Conservation (phyloP, 2,329 filamentous ascomycete species). For the Penicillium paneum region DNA sequence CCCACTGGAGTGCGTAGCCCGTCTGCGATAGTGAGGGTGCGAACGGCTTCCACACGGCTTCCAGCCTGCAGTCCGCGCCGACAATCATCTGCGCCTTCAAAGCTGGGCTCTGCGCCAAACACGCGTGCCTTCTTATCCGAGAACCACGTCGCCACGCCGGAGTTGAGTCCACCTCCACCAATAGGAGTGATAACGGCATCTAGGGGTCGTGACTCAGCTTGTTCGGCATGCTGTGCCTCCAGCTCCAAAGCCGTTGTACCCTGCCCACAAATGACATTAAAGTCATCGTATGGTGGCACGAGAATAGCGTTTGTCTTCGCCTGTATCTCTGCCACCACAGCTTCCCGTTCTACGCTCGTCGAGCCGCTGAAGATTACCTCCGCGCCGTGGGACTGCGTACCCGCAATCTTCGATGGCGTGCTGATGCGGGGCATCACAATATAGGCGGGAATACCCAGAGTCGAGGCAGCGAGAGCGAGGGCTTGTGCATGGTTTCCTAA, state of each 20-base stretch:
- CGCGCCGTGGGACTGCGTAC: constrained; percentile 74
- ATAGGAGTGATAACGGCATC: constrained; percentile 77
- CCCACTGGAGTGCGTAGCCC: constrained; percentile 83
- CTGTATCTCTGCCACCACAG: constrained; percentile 66
- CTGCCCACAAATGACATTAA: constrained; percentile 86
- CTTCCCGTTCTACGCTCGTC: constrained; percentile 77
- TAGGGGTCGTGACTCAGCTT: constrained; percentile 48
- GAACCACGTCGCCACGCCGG: constrained; percentile 72
- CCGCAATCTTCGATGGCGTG: constrained; percentile 80
- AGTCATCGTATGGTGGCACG: constrained; percentile 88
- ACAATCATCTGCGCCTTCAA: constrained; percentile 80
- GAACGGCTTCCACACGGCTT: constrained; percentile 64
- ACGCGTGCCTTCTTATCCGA: constrained; percentile 69
- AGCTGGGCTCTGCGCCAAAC: constrained; percentile 82
- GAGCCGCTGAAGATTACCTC: constrained; percentile 76
- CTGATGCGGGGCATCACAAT: constrained; percentile 92
- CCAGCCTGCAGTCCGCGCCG: constrained; percentile 66
- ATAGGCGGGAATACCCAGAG: constrained; percentile 70
- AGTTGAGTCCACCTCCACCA: constrained; percentile 84
- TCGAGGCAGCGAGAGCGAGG: constrained; percentile 75
- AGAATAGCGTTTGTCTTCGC: constrained; percentile 70
- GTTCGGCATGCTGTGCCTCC: constrained; percentile 64
- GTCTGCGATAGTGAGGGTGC: constrained; percentile 79
- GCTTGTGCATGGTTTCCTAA: constrained; percentile 93
- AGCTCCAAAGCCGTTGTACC: constrained; percentile 86